Conservation (phyloP, 148 eudicot species). For the Spergularia bocconei region DNA sequence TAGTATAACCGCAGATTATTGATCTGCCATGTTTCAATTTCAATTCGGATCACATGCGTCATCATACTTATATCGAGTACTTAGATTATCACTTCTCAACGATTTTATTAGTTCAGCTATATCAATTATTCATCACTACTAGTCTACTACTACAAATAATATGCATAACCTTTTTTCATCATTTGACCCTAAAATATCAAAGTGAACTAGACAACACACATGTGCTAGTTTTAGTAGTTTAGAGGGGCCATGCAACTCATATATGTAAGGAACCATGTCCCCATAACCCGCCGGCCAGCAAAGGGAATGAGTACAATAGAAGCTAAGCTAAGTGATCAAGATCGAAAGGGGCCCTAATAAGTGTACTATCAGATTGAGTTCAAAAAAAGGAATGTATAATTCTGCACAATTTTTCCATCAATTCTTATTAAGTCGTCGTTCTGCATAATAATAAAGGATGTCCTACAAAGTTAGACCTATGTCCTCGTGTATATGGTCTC, state of each 20-base stretch:
- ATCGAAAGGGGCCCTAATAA: background rate
- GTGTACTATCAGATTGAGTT: constrained; percentile 10
- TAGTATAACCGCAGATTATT: too few species aligned
- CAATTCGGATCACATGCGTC: too few species aligned
- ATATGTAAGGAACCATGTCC: constrained; percentile 6
- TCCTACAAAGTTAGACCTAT: background rate
- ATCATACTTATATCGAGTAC: too few species aligned
- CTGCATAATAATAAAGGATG: background rate
- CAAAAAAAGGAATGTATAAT: background rate
- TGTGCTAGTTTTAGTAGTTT: background rate
- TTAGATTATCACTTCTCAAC: too few species aligned
- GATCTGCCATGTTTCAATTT: too few species aligned
- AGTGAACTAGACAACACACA: constrained; percentile 5
- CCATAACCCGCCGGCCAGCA: constrained; percentile 5
- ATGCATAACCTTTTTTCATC: background rate
- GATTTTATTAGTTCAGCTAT: too few species aligned
- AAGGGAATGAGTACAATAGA: constrained; percentile 19
- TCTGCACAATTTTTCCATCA: background rate
- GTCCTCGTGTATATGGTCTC: too few species aligned
- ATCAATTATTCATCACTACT: background rate
- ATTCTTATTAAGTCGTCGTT: background rate
- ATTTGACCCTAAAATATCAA: background rate
- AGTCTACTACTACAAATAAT: background rate
- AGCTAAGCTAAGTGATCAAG: constrained; percentile 7
- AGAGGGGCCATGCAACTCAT: constrained; percentile 9